Conservation (phyloP, 441 rosid species). For the Sinapis alba region DNA sequence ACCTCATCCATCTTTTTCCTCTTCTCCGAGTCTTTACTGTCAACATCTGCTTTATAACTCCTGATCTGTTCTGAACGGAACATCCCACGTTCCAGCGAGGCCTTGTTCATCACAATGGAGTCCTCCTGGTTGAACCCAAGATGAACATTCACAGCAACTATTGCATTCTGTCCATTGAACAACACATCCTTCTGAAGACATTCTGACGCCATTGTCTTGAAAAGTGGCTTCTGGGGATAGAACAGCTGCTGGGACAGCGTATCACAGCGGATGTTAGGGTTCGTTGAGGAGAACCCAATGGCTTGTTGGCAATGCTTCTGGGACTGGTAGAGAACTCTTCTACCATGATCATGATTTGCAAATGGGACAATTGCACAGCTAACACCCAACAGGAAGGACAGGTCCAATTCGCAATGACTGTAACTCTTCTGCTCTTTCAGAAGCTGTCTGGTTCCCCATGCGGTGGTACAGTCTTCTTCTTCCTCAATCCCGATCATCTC, state of each 20-base stretch:
- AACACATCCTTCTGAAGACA: constrained; percentile 64
- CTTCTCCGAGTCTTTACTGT: constrained; percentile 71
- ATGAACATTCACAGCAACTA: constrained; percentile 94
- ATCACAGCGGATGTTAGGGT: constrained; percentile 82
- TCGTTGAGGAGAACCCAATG: constrained; percentile 87
- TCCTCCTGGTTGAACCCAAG: constrained; percentile 97
- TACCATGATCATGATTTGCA: constrained; percentile 90
- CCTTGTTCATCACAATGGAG: constrained; percentile 89
- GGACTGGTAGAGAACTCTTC: constrained; percentile 88
- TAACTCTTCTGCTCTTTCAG: constrained; percentile 51
- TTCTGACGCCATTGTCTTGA: constrained; percentile 69
- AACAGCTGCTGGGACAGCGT: constrained; percentile 76
- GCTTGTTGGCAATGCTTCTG: constrained; percentile 94
- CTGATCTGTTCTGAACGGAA: constrained; percentile 83
- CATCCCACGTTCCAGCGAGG: constrained; percentile 91
- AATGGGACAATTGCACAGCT: constrained; percentile 90
- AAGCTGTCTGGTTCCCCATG: constrained; percentile 72
- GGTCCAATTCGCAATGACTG: constrained; percentile 86
- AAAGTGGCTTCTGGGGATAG: constrained; percentile 92
- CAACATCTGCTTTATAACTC: constrained; percentile 93
- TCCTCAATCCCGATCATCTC: constrained; percentile 87
- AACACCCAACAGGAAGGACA: constrained; percentile 80
- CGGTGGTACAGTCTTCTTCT: constrained; percentile 81
- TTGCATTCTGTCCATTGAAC: constrained; percentile 87
- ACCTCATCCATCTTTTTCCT: constrained; percentile 60